These are phyloP conservation scores for Trichoderma citrinoviride DNA, from an alignment of 2,329 filamentous ascomycete genomes.

Conservation along the genomic window DNA sequence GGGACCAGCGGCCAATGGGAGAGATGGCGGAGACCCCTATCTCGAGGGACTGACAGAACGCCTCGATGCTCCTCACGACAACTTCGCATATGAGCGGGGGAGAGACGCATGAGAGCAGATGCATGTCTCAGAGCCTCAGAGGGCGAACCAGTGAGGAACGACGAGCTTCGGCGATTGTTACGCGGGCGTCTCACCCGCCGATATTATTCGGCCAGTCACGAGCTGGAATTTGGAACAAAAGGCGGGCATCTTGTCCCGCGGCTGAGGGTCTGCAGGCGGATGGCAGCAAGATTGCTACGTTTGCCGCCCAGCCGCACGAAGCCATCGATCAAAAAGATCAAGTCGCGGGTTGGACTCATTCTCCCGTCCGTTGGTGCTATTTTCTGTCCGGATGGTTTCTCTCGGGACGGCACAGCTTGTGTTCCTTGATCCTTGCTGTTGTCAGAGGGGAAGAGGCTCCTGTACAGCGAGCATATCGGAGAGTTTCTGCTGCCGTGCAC, in stretches of 20 bases:
- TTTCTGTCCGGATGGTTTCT: not conserved
- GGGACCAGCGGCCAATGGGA: constrained; percentile 15
- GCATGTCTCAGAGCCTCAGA: constrained; percentile 19
- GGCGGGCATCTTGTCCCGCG: not conserved
- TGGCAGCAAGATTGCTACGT: not conserved
- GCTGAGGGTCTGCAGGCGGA: constrained; percentile 9
- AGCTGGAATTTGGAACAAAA: not conserved
- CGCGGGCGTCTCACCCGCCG: not conserved
- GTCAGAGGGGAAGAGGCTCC: not conserved
- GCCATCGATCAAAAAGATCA: not conserved
- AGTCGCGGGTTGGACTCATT: not conserved
- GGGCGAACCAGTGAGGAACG: constrained; percentile 10
- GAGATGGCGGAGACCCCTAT: constrained; percentile 2
- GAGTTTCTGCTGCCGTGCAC: not conserved
- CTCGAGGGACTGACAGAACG: constrained; percentile 7
- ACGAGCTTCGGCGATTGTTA: not conserved
- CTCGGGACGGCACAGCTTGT: not conserved
- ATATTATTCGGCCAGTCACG: constrained; percentile 11
- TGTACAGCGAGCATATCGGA: not conserved
- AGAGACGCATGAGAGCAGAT: constrained; percentile 1
- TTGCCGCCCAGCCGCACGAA: not conserved
- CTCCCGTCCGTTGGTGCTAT: not conserved
- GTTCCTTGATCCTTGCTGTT: not conserved
- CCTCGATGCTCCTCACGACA: constrained; percentile 11
- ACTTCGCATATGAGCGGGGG: constrained; percentile 5